These are phyloP conservation scores for Ganoderma boninense DNA, from an alignment of 1,284 basidiomycete species.

Conservation along the genomic window DNA sequence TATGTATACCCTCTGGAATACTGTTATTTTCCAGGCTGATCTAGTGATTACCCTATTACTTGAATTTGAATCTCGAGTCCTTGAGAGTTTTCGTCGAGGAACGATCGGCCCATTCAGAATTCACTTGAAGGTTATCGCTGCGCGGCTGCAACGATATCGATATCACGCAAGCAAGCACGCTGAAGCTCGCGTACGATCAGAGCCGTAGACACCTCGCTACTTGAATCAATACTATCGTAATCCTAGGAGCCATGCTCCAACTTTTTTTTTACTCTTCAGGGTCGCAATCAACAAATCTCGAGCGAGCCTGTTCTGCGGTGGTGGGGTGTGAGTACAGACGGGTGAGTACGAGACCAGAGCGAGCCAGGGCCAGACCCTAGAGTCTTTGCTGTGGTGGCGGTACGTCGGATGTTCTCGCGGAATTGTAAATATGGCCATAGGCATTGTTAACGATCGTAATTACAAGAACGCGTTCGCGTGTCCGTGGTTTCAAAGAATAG, in stretches of 20 bases:
- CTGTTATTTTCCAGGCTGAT: background rate
- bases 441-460: background rate
- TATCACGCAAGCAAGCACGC: too few species aligned
- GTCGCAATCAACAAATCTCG: too few species aligned
- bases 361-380: too few species aligned
- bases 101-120: background rate
- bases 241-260: too few species aligned
- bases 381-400: too few species aligned
- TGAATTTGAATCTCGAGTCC: background rate
- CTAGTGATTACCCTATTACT: background rate
- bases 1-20: slow-evolving; percentile 4
- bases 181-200: too few species aligned
- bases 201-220: too few species aligned
- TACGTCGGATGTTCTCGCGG: background rate
- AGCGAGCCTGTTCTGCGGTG: too few species aligned
- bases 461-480: background rate
- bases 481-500: background rate
- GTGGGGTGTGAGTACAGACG: too few species aligned
- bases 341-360: too few species aligned
- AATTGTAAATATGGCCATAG: background rate
- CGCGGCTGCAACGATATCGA: background rate
- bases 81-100: background rate
- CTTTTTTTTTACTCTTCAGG: too few species aligned
- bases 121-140: background rate
- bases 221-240: too few species aligned